Percentiles rank a stretch among this genome's conserved stretches.
These are phyloP conservation scores for Aphanomyces astaci DNA, from an alignment of 352 stramenopile species.

Conservation along the genomic window DNA sequence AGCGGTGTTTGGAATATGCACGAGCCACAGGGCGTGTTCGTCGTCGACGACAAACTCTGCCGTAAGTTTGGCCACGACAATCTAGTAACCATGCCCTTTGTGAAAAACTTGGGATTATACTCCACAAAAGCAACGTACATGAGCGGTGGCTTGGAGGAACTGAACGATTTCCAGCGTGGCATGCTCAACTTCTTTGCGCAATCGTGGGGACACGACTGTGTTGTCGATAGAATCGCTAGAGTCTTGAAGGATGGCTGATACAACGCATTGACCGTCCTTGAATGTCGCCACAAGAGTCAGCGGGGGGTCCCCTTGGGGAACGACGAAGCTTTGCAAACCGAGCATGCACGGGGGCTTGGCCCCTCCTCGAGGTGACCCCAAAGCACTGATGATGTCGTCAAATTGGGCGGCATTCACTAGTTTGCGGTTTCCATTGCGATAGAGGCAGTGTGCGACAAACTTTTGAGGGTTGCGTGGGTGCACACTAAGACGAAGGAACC, in stretches of 20 bases:
- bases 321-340: slow-evolving; percentile 28
- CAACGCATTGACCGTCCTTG: not conserved
- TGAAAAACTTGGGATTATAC: too few relatives aligned
- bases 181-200: slow-evolving; percentile 31
- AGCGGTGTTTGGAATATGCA: slow-evolving; percentile 27
- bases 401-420: slow-evolving; percentile 23
- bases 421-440: slow-evolving; percentile 11
- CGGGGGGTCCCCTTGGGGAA: not conserved
- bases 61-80: slow-evolving; percentile 16
- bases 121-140: too few relatives aligned
- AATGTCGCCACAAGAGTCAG: not conserved
- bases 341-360: not conserved
- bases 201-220: not conserved
- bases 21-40: slow-evolving; percentile 36
- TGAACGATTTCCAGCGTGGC: slow-evolving; percentile 26
- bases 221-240: not conserved
- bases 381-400: slow-evolving; percentile 25
- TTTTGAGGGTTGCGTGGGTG: slow-evolving; percentile 13
- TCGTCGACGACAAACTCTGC: slow-evolving; percentile 37
- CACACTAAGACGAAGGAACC: slow-evolving; percentile 32
- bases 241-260: not conserved
- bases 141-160: slow-evolving; percentile 25
- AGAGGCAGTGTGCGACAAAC: slow-evolving; percentile 24
- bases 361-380: not conserved
- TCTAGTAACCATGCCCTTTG: not conserved